Evolutionary conservation across 768 basidiomycete species (phyloP), one percentile per base, ranked within the genome.

Genomic region (Clitopilus hobsonii): DNA sequence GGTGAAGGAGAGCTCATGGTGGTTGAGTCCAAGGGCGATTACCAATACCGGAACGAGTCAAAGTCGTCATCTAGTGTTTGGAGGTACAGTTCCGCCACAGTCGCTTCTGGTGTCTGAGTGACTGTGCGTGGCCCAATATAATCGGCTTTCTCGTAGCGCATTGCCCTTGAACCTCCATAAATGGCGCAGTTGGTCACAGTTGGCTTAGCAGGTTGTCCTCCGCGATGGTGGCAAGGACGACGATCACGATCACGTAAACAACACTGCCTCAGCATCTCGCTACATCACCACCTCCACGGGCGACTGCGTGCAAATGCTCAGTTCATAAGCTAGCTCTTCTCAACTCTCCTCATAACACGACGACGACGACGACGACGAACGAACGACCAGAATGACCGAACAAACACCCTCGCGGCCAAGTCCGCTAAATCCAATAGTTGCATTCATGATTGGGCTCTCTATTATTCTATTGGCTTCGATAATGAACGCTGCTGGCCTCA

Each of bases 401-500:
- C 55, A 55, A n/a, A 27, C 36, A 23, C 14, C 57, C 14, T 54
- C 28, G 14, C 28, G 38, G 16, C 18, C 51, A 5, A 57, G 54
- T 41, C 55, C 63, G 23, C 29, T 63, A 10, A 86, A 71, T 65
- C 78, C 88, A 5, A 82, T 85, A 58, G 76, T 88, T 36, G 74
- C 85, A 5, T 93, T 93, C 68, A 84, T 92, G 57, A 91, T 92
- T 56, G 91, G 95, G 13, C 82, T 97, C 45, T 67, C 86, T 41
- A 96, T 98, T 61, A 85, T 97, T 49, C 73, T 92, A 2, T 74
- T 89, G 6, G 89, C 93, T 0, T 91, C 89, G 16, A 79, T 92
- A n/a, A 78, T 93, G 60, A 94, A 92, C 63, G 91, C 92, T 28
- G 91, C 88, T 0, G 95, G 95, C n/a, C 78, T 98, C 38, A 98